Evolutionary conservation across 2,329 filamentous ascomycete species (phyloP), one percentile per base, ranked within the genome.

Genomic region (Stagonosporopsis tanaceti): DNA sequence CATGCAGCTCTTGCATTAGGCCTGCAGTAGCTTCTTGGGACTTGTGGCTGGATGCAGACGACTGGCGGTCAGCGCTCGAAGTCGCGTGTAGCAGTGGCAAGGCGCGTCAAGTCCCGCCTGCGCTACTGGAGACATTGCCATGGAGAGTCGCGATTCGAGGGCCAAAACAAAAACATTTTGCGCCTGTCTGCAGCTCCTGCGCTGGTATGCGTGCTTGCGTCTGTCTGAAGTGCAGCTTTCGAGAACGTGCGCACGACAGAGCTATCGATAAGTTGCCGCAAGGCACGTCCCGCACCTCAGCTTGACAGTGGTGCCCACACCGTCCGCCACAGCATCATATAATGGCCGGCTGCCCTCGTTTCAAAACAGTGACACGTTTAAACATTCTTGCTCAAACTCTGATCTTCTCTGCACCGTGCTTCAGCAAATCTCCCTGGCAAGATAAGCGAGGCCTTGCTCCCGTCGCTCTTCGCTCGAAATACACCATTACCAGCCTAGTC

Each of bases 1-100:
- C 51, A 63, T 65, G 64, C 57, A 61, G 63, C 60, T 66, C 59
- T 54, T 71, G 73, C 74, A 76, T 66, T 72, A 74, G 71, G 42
- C 38, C 51, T 67, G 65, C 66, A 64, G 61, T 60, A 54, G 41
- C 40, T 46, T 61, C 59, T 56, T 53, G 62, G 63, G 65, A 51
- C 50, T 27, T 52, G 66, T 67, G 71, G 67, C 70, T 71, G 64
- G 70, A 61, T 63, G 53, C 50, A 46, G 35, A 67, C 61, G 63
- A 69, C 62, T 69, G 67, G 67, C 68, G 60, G 62, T 70, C 64
- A 69, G 64, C 51, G 27, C 37, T 64, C 58, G 41, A 62, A 53
- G 47, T 60, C 50, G 60, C 56, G 60, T 60, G 57, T 50, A 60
- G 57, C 50, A 53, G 61, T 60, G 58, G 45, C 47, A 53, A 57